Conservation (phyloP, 352 stramenopile species). For the Phytophthora palmivora region DNA sequence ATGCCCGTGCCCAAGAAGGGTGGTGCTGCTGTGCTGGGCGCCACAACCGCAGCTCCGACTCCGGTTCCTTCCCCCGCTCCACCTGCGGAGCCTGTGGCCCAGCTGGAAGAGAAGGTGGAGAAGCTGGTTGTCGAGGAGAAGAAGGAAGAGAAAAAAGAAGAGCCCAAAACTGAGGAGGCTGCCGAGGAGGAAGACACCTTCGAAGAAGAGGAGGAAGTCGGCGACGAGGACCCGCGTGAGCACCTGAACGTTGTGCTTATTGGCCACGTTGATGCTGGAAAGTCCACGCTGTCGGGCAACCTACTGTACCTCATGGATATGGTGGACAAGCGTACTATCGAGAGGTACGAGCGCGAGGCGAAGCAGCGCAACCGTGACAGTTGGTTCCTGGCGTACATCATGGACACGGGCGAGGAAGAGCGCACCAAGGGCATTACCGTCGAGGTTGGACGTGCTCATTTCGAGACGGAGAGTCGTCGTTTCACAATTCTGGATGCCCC, state of each 20-base stretch:
- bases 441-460: slow-evolving; percentile 95
- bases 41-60: slow-evolving; percentile 22
- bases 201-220: slow-evolving; percentile 69
- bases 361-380: slow-evolving; percentile 91
- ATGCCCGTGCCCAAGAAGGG: slow-evolving; percentile 85
- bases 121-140: slow-evolving; percentile 32
- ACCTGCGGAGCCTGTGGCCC: slow-evolving; percentile 31
- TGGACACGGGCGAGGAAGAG: slow-evolving; percentile 99
- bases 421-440: slow-evolving; percentile 93
- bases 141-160: slow-evolving; percentile 39
- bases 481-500: slow-evolving; percentile 99
- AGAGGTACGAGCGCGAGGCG: slow-evolving; percentile 98
- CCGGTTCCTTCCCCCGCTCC: slow-evolving; percentile 29
- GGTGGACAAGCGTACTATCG: slow-evolving; percentile 99
- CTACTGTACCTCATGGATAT: slow-evolving; percentile 99
- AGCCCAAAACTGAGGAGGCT: slow-evolving; percentile 38
- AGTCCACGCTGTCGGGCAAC: slow-evolving; percentile 98
- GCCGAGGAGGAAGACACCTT: slow-evolving; percentile 66
- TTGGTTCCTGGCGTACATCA: slow-evolving; percentile 99
- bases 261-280: slow-evolving; percentile 98
- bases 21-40: slow-evolving; percentile 45
- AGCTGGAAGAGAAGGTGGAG: slow-evolving; percentile 43
- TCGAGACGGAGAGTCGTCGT: slow-evolving; percentile 95
- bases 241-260: slow-evolving; percentile 99
- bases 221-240: slow-evolving; percentile 95